These are phyloP conservation scores for Schizophyllum commune DNA, from an alignment of 1,284 basidiomycete species.

Conservation along the genomic window DNA sequence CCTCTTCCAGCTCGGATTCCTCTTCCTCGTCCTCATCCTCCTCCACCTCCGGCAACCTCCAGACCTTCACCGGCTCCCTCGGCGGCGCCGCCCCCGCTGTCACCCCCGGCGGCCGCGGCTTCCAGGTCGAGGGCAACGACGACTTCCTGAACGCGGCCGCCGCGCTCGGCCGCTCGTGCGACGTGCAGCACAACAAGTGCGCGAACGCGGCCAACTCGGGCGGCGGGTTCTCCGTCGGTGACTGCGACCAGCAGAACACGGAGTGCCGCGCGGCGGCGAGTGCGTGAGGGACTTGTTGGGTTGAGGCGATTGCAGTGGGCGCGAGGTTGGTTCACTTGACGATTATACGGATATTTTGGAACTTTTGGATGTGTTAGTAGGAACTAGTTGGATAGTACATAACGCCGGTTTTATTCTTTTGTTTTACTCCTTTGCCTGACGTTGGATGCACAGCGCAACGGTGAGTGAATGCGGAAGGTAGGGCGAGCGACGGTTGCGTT, in stretches of 20 bases:
- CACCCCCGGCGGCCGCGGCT: conserved; percentile 36
- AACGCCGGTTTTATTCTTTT: background rate
- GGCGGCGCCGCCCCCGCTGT: conserved; percentile 40
- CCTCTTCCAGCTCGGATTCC: background rate
- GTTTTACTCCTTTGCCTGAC: background rate
- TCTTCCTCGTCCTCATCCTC: background rate
- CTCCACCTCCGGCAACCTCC: background rate
- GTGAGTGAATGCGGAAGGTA: no score
- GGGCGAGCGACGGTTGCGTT: no score
- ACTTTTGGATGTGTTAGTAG: background rate
- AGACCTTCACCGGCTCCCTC: conserved; percentile 11
- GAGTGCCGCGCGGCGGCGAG: conserved; percentile 29
- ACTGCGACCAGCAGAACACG: conserved; percentile 43
- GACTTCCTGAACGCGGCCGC: conserved; percentile 44
- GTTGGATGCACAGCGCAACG: no score
- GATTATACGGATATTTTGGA: background rate
- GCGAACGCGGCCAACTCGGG: conserved; percentile 38
- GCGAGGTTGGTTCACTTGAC: background rate
- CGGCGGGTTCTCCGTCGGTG: conserved; percentile 33
- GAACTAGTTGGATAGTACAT: background rate
- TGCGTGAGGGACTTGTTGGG: background rate
- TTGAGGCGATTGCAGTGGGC: background rate
- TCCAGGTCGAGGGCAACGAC: conserved; percentile 26
- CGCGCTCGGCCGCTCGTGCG: conserved; percentile 51
- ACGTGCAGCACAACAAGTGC: conserved; percentile 51